These are phyloP conservation scores for Naganishia albida DNA, from an alignment of 1,284 basidiomycete species.

Conservation along the genomic window DNA sequence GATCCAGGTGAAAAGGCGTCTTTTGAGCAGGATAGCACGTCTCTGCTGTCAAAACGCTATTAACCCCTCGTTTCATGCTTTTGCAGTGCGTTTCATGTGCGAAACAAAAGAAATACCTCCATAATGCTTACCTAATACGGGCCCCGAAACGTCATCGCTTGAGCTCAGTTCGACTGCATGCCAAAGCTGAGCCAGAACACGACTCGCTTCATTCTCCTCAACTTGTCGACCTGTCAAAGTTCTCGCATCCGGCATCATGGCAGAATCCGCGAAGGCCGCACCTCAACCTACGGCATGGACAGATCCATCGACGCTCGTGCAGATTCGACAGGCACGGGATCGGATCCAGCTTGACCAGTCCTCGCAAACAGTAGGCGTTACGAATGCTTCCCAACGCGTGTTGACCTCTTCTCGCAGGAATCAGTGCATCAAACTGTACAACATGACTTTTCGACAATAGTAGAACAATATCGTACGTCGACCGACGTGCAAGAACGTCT, in stretches of 20 bases:
- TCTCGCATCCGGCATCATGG: no score
- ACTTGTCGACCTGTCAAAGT: no score
- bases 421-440: not conserved
- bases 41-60: no score
- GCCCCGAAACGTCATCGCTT: conserved; percentile 9
- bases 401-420: not conserved
- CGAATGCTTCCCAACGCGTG: not conserved
- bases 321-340: conserved; percentile 3
- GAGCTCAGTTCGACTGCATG: no score
- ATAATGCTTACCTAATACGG: conserved; percentile 5
- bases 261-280: no score
- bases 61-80: no score
- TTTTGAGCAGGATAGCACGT: no score
- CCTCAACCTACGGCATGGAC: not conserved
- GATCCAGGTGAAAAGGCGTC: no score
- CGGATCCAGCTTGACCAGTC: conserved; percentile 6
- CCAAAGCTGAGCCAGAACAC: no score
- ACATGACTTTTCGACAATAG: not conserved
- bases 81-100: not conserved
- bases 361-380: conserved; percentile 1
- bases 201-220: no score
- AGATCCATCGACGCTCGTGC: not conserved
- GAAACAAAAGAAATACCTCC: not conserved
- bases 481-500: conserved; percentile 2
- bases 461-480: conserved; percentile 10